phyloP scores from a whole-genome alignment of 345 rosid species.

The Toxicodendron radicans region DNA sequence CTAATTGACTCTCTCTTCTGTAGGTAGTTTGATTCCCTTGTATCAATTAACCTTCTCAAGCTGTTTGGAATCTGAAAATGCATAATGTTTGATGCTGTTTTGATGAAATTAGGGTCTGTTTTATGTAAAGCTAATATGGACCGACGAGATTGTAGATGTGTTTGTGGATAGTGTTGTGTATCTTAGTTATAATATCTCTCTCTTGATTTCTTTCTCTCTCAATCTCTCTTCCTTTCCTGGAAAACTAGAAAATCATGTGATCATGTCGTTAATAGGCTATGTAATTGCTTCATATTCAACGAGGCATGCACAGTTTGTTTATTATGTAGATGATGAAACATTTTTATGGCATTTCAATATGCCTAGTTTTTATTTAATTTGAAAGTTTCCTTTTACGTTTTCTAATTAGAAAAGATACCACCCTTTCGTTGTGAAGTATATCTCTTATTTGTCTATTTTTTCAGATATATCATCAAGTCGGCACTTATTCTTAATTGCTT shows the following conservation, averaged over 20 bases:
- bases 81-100: not conserved
- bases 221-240: not conserved
- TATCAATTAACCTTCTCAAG: not conserved
- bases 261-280: not conserved
- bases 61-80: slow-evolving; percentile 2
- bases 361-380: too few relatives aligned
- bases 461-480: not conserved
- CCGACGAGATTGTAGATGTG: not conserved
- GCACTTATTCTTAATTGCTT: not conserved
- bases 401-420: not conserved
- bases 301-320: not conserved
- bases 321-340: too few relatives aligned
- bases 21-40: slow-evolving; percentile 5
- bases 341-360: too few relatives aligned
- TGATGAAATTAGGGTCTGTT: not conserved
- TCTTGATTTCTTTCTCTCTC: not conserved
- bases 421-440: not conserved
- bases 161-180: not conserved
- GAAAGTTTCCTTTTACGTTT: not conserved
- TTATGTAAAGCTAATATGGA: not conserved
- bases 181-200: not conserved
- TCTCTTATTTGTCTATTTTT: too few relatives aligned
- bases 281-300: not conserved
- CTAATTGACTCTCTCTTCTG: not conserved
- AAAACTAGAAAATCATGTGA: too few relatives aligned